Evolutionary conservation across 129 eudicot genomes (phyloP), one percentile per base, ranked within the genome.

Genomic region (Tanacetum coccineum): DNA sequence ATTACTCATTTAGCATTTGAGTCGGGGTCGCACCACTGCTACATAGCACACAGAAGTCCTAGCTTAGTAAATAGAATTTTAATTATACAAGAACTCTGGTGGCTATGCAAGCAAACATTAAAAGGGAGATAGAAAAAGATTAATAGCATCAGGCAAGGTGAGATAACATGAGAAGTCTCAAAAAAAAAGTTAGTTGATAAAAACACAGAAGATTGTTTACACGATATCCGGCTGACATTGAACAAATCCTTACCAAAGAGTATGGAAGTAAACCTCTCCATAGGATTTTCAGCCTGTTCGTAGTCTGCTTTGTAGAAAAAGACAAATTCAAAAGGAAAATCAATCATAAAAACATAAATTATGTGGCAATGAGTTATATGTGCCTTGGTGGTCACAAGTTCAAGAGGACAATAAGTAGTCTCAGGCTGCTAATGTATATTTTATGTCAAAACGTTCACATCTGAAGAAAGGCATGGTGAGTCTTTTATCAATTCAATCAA

Each of bases 171-270:
- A 36, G 7, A 42, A 20, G 18, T 70, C 49, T 22, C n/a, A 10
- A 25, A 70, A 44, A 36, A 70, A 4, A 22, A 9, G 48, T 57
- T 11, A 6, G 46, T 15, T 54, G 1, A n/a, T 44, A 58, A 25
- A 25, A 25, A 45, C 42, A 58, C 2, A 13, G 15, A 14, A 57
- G 22, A 70, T 10, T 28, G 50, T 62, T 25, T 48, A 25, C 48
- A 70, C 64, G 15, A 68, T 54, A 54, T 40, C 64, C 55, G 52
- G 20, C 44, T 49, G 71, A 32, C 59, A 22, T 15, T 58, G 12
- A 70, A 70, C 57, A 58, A 45, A 70, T 57, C 36, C 74, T 70
- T 70, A 56, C 74, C 66, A 58, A 25, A 70, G 25, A 70, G 26
- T 8, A 44, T 70, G 66, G 57, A 28, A 58, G 66, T 46, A 70